These are phyloP conservation scores for Plasmodium vinckei DNA, from an alignment of 169 alveolate species.

Conservation along the genomic window DNA sequence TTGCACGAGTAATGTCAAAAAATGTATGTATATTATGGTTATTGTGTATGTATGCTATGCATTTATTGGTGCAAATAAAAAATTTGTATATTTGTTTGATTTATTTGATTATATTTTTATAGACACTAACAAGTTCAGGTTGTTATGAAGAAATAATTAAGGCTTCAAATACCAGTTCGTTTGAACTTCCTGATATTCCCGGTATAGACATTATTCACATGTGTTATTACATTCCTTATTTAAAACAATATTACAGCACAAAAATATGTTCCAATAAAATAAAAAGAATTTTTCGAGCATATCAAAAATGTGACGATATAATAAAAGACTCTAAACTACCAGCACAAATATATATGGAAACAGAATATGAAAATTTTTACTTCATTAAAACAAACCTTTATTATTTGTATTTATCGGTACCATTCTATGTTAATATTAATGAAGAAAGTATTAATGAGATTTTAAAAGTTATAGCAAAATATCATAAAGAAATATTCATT, in stretches of 20 bases:
- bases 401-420: constrained; percentile 68
- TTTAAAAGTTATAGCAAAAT: constrained; percentile 61
- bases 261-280: constrained; percentile 34
- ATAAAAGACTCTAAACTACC: constrained; percentile 60
- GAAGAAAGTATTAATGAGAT: constrained; percentile 71
- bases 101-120: background rate
- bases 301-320: constrained; percentile 76
- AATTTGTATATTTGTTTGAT: too few species aligned
- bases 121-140: constrained; percentile 78
- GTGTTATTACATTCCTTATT: constrained; percentile 70
- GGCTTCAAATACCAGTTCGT: constrained; percentile 76
- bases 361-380: constrained; percentile 61
- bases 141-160: constrained; percentile 77
- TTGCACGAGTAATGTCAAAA: background rate
- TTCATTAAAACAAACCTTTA: constrained; percentile 60
- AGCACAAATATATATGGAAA: constrained; percentile 67
- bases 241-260: constrained; percentile 71
- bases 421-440: constrained; percentile 57
- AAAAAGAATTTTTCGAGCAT: constrained; percentile 52
- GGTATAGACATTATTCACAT: constrained; percentile 62
- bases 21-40: background rate
- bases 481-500: constrained; percentile 72
- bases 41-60: background rate
- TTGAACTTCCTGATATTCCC: constrained; percentile 61
- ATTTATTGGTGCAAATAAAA: too few species aligned